phyloP scores from a whole-genome alignment of 1,284 basidiomycete genomes.

The Ceratorhiza oryzae-sativae region DNA sequence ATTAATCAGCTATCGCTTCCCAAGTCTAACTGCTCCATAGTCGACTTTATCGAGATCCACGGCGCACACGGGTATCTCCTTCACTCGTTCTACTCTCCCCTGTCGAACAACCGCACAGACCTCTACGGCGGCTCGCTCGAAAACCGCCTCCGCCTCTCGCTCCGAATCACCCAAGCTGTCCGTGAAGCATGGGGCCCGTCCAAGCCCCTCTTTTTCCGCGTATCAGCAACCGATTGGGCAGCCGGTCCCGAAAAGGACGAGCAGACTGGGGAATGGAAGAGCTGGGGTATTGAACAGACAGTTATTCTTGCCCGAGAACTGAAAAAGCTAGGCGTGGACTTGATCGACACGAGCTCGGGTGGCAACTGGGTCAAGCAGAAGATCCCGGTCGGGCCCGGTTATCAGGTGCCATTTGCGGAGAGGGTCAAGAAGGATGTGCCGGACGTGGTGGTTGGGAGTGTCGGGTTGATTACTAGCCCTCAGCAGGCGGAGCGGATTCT shows the following conservation, averaged over 20 bases:
- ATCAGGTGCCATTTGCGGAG: constrained; percentile 72
- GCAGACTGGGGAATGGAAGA: constrained; percentile 61
- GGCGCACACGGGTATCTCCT: constrained; percentile 73
- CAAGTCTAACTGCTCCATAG: constrained; percentile 51
- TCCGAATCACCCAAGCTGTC: constrained; percentile 62
- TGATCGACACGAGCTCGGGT: constrained; percentile 73
- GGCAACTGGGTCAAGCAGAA: constrained; percentile 63
- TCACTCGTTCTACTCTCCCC: constrained; percentile 70
- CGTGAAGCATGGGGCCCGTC: constrained; percentile 64
- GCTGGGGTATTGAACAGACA: constrained; percentile 82
- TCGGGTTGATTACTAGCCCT: constrained; percentile 76
- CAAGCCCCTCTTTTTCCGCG: constrained; percentile 76
- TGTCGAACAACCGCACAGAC: constrained; percentile 75
- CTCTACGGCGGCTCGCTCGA: constrained; percentile 76
- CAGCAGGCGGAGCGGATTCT: constrained; percentile 72
- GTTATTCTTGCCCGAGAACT: constrained; percentile 65
- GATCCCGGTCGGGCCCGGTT: constrained; percentile 26
- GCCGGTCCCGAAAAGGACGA: constrained; percentile 68
- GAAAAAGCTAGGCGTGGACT: constrained; percentile 68
- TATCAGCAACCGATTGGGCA: constrained; percentile 82
- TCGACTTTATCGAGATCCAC: constrained; percentile 85
- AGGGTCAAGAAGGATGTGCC: constrained; percentile 70
- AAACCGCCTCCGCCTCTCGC: constrained; percentile 73
- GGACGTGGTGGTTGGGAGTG: constrained; percentile 64
- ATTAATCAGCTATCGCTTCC: not conserved